Evolutionary conservation across 176 grass and related monocot species (phyloP).

Genomic region (Eremochloa ophiuroides): DNA sequence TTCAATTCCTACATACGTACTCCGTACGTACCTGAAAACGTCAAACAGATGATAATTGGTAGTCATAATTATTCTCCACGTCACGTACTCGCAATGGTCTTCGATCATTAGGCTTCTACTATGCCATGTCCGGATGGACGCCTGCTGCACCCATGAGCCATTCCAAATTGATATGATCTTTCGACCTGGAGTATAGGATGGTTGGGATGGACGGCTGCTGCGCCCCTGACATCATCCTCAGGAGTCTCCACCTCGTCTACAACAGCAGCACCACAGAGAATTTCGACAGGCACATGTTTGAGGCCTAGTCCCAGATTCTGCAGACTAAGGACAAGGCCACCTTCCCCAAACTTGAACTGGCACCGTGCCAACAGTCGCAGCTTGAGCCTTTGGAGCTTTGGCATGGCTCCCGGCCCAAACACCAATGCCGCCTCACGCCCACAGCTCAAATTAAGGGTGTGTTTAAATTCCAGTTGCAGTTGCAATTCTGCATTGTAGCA

Average conservation of each 20-base stretch:
- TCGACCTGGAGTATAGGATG: neutral
- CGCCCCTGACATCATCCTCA: no score
- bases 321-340: neutral
- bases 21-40: no score
- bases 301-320: neutral
- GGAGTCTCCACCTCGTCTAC: neutral
- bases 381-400: neutral
- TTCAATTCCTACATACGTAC: no score
- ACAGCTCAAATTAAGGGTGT: neutral
- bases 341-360: no score
- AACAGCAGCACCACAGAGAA: neutral
- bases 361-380: no score
- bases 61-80: no score
- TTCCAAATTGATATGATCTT: neutral
- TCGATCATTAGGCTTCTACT: no score
- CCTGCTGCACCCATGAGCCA: no score
- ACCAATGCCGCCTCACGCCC: neutral
- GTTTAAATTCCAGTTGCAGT: neutral
- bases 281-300: neutral
- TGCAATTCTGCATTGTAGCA: no score
- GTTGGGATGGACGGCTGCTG: neutral
- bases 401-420: neutral
- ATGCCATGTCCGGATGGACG: no score
- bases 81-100: no score
- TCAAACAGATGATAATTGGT: no score